phyloP scores from a whole-genome alignment of 108 stramenopile species.

The Cafeteria roenbergensis region DNA sequence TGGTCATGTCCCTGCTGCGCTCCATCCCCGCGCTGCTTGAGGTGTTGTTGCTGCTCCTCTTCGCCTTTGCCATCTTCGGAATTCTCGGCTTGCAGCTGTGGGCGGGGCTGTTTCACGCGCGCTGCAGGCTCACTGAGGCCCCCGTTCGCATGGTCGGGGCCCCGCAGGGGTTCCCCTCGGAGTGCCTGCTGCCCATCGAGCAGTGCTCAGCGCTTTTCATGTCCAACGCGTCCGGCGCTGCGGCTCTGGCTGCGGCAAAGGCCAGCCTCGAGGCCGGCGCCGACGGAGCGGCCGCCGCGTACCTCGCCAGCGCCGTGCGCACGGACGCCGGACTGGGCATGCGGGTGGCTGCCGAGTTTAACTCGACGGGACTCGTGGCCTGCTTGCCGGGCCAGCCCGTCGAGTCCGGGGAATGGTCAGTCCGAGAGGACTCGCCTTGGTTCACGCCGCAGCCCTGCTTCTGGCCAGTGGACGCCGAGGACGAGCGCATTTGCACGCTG shows the following conservation, averaged over 20 bases:
- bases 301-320: no score
- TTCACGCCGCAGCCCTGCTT: background rate
- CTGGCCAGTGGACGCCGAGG: conserved; percentile 1
- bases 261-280: background rate
- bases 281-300: no score
- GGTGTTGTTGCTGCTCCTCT: conserved; percentile 7
- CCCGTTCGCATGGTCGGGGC: background rate
- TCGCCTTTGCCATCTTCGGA: conserved; percentile 19
- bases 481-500: background rate
- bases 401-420: no score
- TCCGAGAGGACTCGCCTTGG: no score
- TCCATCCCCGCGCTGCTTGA: conserved; percentile 2
- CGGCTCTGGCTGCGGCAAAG: no score
- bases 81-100: conserved; percentile 13
- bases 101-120: background rate
- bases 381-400: background rate
- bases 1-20: conserved; percentile 5
- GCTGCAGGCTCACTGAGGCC: background rate
- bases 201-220: no score
- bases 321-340: background rate
- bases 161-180: background rate
- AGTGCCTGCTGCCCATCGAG: background rate
- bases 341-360: background rate
- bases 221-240: no score
- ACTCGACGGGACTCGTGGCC: background rate